phyloP scores from a whole-genome alignment of 2,329 filamentous ascomycete genomes.

The Phyllosticta citrichinensis region DNA sequence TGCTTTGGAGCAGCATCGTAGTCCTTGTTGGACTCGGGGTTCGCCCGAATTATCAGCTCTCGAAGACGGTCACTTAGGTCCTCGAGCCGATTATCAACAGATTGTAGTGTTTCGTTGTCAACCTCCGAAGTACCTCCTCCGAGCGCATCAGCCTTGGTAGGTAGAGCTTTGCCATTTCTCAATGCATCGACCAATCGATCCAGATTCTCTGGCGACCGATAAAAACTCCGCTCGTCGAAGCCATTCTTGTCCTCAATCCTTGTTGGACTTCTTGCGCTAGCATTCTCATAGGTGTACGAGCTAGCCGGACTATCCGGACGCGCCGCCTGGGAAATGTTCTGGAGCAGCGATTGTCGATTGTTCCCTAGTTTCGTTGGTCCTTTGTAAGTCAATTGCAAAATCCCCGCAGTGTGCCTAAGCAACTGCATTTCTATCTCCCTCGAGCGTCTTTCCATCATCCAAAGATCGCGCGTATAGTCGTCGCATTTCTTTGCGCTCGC shows the following conservation, averaged over 20 bases:
- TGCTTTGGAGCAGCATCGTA: conserved; percentile 22
- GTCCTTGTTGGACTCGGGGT: conserved; percentile 38
- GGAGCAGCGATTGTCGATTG: conserved; percentile 24
- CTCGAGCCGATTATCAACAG: conserved; percentile 55
- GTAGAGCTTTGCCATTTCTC: conserved; percentile 20
- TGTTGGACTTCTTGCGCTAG: conserved; percentile 30
- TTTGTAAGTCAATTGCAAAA: conserved; percentile 82
- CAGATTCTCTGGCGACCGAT: conserved; percentile 56
- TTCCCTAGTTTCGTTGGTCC: conserved; percentile 50
- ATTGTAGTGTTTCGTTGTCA: conserved; percentile 2
- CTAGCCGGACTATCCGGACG: conserved; percentile 68
- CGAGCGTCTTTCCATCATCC: conserved; percentile 64
- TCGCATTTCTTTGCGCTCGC: conserved; percentile 74
- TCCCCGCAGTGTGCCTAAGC: conserved; percentile 82
- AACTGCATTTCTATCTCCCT: conserved; percentile 64
- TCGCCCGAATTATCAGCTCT: conserved; percentile 54
- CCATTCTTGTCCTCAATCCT: conserved; percentile 47
- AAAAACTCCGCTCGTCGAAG: conserved; percentile 70
- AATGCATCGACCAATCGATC: conserved; percentile 37
- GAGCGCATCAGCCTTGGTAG: conserved; percentile 15
- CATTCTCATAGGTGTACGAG: conserved; percentile 58
- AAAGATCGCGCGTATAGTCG: conserved; percentile 70
- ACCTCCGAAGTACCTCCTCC: conserved; percentile 17
- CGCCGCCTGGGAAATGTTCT: conserved; percentile 19
- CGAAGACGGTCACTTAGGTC: conserved; percentile 57